A percentile compares a stretch with the other conserved stretches of the same genome.
Evolutionary conservation across 805 yeast genomes (phyloP).

Genomic region (Metschnikowia noctiluminum): DNA sequence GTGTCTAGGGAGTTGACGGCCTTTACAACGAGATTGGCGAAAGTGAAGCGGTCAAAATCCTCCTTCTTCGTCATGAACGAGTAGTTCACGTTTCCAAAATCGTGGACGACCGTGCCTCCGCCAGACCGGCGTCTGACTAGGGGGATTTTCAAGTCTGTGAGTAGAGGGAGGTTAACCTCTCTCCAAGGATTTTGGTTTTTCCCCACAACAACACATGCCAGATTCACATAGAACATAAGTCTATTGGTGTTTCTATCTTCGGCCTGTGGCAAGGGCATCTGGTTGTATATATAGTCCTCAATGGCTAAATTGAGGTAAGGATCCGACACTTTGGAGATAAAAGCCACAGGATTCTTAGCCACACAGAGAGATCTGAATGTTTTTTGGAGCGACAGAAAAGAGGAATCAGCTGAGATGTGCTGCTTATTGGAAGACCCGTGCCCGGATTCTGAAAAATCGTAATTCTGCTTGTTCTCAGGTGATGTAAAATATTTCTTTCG

Average conservation of each 20-base stretch:
- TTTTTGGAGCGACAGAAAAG: too few species aligned
- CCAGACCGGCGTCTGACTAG: constrained; percentile 80
- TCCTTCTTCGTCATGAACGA: constrained; percentile 70
- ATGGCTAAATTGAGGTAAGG: constrained; percentile 79
- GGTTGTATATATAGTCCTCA: constrained; percentile 72
- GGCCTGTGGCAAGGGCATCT: constrained; percentile 46
- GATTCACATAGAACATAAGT: constrained; percentile 69
- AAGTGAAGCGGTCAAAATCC: constrained; percentile 57
- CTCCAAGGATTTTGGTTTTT: constrained; percentile 95
- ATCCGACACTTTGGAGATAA: constrained; percentile 55
- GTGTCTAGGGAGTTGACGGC: constrained; percentile 24
- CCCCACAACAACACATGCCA: constrained; percentile 89
- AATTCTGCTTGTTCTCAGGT: too few species aligned
- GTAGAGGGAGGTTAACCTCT: constrained; percentile 64
- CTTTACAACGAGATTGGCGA: constrained; percentile 43
- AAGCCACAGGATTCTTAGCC: constrained; percentile 45
- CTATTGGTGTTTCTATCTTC: constrained; percentile 35
- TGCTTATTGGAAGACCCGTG: too few species aligned
- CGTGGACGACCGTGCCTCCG: constrained; percentile 97
- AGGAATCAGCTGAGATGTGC: too few species aligned
- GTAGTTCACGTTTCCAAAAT: constrained; percentile 81
- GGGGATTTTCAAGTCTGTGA: constrained; percentile 53
- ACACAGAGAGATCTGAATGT: constrained; percentile 2
- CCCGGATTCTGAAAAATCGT: too few species aligned
- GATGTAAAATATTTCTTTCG: neutral